Conservation (phyloP, 1,284 basidiomycete species). For the Phellinidium pouzarii region DNA sequence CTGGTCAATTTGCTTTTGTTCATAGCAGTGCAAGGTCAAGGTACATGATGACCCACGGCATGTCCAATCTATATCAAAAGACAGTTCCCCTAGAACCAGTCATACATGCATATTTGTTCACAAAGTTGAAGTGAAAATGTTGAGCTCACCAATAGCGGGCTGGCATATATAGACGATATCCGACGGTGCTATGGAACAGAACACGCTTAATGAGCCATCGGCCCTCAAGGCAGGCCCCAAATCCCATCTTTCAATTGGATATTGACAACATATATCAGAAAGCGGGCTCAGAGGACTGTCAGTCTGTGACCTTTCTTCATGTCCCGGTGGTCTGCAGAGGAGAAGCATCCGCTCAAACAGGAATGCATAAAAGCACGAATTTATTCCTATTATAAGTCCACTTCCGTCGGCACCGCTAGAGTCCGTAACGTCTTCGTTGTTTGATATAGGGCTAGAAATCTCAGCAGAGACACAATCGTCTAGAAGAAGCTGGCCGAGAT, state of each 20-base stretch:
- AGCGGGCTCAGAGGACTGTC: background rate
- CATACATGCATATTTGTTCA: background rate
- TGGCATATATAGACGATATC: background rate
- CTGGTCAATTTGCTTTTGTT: background rate
- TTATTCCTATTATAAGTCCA: background rate
- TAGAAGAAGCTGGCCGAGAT: slow-evolving; percentile 7
- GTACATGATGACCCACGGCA: background rate
- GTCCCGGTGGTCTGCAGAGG: background rate
- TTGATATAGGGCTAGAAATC: background rate
- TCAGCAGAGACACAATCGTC: slow-evolving; percentile 5
- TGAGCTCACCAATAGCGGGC: background rate
- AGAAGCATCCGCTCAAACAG: slow-evolving; percentile 13
- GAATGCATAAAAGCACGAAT: background rate
- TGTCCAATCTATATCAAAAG: background rate
- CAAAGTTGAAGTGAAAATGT: background rate
- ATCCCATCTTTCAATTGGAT: slow-evolving; percentile 11
- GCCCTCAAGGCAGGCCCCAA: slow-evolving; percentile 9
- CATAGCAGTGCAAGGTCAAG: background rate
- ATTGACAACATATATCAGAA: background rate
- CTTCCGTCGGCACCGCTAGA: too few species aligned
- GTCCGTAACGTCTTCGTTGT: background rate
- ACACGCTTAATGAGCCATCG: background rate
- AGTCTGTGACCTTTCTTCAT: background rate
- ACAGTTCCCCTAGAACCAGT: background rate
- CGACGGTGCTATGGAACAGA: background rate